phyloP scores from a whole-genome alignment of 2,329 filamentous ascomycete genomes.

The Xylogone sp. region DNA sequence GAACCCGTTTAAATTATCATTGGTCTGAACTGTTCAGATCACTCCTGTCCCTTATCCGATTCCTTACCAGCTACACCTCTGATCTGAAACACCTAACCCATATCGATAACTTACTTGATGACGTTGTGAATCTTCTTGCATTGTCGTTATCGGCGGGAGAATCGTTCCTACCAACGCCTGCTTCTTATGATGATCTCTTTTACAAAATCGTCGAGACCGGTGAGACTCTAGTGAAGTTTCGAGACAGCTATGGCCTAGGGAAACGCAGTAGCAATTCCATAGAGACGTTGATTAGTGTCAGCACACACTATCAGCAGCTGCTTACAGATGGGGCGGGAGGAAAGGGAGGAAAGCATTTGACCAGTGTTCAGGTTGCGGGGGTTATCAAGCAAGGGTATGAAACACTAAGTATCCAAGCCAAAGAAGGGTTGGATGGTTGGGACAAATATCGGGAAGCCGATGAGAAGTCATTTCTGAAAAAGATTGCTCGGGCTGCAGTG shows the following conservation, averaged over 20 bases:
- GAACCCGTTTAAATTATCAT: conserved; percentile 81
- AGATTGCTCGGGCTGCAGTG: conserved; percentile 76
- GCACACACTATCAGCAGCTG: conserved; percentile 81
- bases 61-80: conserved; percentile 79
- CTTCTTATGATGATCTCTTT: conserved; percentile 92
- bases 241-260: conserved; percentile 65
- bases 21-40: conserved; percentile 95
- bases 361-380: conserved; percentile 77
- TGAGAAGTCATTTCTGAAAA: conserved; percentile 80
- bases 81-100: conserved; percentile 69
- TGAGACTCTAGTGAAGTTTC: conserved; percentile 77
- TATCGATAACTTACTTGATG: conserved; percentile 70
- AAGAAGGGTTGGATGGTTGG: conserved; percentile 83
- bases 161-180: conserved; percentile 81
- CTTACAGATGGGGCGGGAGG: conserved; percentile 55
- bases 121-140: conserved; percentile 77
- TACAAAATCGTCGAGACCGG: conserved; percentile 97
- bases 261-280: conserved; percentile 66
- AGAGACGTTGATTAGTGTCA: conserved; percentile 78
- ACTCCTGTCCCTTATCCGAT: conserved; percentile 81
- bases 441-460: conserved; percentile 84
- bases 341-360: conserved; percentile 63
- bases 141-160: conserved; percentile 84
- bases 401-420: conserved; percentile 85
- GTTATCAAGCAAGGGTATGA: conserved; percentile 97